Conservation (phyloP, 2,329 filamentous ascomycete genomes). For the Exserohilum turcica region DNA sequence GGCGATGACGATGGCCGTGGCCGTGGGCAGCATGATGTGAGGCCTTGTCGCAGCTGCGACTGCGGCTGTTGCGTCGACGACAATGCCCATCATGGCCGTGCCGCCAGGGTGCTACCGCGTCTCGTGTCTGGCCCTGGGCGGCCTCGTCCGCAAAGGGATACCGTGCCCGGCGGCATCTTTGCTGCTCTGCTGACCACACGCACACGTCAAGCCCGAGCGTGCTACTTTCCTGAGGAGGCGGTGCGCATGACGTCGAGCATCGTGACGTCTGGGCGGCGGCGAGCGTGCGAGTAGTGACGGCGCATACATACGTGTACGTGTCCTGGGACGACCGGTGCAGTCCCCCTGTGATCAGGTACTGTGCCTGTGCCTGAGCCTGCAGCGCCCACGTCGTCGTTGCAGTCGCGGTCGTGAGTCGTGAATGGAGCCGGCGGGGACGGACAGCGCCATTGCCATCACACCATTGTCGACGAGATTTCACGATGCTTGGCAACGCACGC, state of each 20-base stretch:
- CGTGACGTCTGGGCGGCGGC: constrained; percentile 35
- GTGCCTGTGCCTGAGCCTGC: too few species aligned
- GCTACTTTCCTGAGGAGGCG: neutral
- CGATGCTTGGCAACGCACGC: constrained; percentile 37
- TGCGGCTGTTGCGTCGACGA: too few species aligned
- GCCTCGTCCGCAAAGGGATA: neutral
- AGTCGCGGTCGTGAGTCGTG: too few species aligned
- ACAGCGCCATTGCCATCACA: constrained; percentile 22
- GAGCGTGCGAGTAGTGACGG: neutral
- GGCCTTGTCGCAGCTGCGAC: too few species aligned
- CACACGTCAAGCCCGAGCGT: neutral
- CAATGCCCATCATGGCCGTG: too few species aligned
- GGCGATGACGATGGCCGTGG: neutral
- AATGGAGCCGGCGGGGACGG: neutral
- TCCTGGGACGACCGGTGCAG: neutral
- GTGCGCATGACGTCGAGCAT: constrained; percentile 45
- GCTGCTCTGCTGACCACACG: constrained; percentile 3
- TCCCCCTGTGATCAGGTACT: constrained; percentile 16
- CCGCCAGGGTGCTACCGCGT: too few species aligned
- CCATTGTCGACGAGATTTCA: constrained; percentile 28
- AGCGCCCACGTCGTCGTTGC: constrained; percentile 9
- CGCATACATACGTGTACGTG: constrained; percentile 9
- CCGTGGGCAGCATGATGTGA: too few species aligned
- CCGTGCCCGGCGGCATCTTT: neutral
- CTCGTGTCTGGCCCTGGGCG: neutral